Conservation (phyloP, 169 alveolate species). For the Eimeria acervulina region DNA sequence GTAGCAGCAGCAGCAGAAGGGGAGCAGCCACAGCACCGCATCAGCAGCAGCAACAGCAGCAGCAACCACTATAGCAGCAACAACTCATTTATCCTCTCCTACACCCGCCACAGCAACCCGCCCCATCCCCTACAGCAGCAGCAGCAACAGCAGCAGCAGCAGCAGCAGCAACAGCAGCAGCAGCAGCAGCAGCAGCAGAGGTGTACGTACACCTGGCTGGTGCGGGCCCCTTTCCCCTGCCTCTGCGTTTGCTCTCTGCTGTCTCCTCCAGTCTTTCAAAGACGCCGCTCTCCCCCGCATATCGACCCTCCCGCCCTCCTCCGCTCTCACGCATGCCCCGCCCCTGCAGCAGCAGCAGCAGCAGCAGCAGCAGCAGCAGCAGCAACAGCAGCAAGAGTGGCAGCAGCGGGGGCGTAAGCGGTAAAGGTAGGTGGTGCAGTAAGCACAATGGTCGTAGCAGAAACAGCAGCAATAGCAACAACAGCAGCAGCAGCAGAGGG, state of each 20-base stretch:
- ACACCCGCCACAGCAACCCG: not conserved
- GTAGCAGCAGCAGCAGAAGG: conserved; percentile 19
- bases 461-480: not conserved
- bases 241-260: conserved; percentile 1
- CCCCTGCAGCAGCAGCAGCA: conserved; percentile 73
- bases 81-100: not conserved
- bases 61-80: not conserved
- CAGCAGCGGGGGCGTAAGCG: too few species aligned
- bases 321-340: conserved; percentile 78
- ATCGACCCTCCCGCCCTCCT: conserved; percentile 60
- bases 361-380: conserved; percentile 32
- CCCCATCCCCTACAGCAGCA: not conserved
- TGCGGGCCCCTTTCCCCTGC: conserved; percentile 33
- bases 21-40: not conserved
- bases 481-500: conserved; percentile 1
- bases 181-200: too few species aligned
- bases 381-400: conserved; percentile 31
- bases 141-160: conserved; percentile 11
- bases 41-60: conserved; percentile 8
- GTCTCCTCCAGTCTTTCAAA: conserved; percentile 76
- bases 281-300: conserved; percentile 72
- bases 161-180: conserved; percentile 16
- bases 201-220: conserved; percentile 71
- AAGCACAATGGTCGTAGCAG: too few species aligned
- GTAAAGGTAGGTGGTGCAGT: too few species aligned